A percentile compares a stretch with the other conserved stretches of the same genome.
These are phyloP conservation scores for Viridothelium virens DNA, from an alignment of 495 filamentous ascomycete species.

Conservation along the genomic window DNA sequence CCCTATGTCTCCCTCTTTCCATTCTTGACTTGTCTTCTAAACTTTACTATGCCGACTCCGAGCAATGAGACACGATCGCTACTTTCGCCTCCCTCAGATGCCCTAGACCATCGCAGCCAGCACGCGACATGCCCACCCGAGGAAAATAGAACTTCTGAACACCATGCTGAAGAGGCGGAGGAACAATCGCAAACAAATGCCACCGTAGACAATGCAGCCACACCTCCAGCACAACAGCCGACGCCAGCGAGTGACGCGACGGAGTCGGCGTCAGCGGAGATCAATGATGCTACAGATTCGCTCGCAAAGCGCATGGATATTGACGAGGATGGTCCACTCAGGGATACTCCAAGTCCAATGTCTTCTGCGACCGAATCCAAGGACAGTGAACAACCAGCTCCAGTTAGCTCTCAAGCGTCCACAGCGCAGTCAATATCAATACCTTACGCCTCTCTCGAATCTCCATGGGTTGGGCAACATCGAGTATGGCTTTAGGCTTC, in stretches of 20 bases:
- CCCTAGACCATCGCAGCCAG: slow-evolving; percentile 41
- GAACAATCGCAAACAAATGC: not conserved
- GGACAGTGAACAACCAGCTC: slow-evolving; percentile 11
- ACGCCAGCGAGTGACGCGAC: slow-evolving; percentile 20
- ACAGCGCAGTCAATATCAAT: slow-evolving; percentile 13
- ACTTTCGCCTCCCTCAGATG: slow-evolving; percentile 39
- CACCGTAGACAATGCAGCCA: slow-evolving; percentile 12
- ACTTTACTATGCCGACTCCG: slow-evolving; percentile 52
- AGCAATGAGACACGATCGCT: slow-evolving; percentile 43
- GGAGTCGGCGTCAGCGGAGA: not conserved
- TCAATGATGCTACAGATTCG: slow-evolving; percentile 15
- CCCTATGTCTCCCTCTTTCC: slow-evolving; percentile 5
- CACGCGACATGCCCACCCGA: slow-evolving; percentile 55
- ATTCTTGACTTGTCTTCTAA: slow-evolving; percentile 17
- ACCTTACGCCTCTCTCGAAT: slow-evolving; percentile 7
- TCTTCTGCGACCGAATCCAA: slow-evolving; percentile 8
- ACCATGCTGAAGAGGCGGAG: slow-evolving; percentile 8
- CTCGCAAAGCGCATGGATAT: slow-evolving; percentile 18
- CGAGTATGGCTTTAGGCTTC: slow-evolving; percentile 11
- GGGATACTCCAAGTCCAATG: slow-evolving; percentile 31
- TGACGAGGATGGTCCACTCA: slow-evolving; percentile 28
- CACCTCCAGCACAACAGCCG: slow-evolving; percentile 24
- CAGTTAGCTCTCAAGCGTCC: slow-evolving; percentile 16
- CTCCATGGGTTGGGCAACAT: slow-evolving; percentile 11
- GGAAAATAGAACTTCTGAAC: slow-evolving; percentile 25